Evolutionary conservation across 257 asterid genomes (phyloP).

Genomic region (Gentiana straminea): DNA sequence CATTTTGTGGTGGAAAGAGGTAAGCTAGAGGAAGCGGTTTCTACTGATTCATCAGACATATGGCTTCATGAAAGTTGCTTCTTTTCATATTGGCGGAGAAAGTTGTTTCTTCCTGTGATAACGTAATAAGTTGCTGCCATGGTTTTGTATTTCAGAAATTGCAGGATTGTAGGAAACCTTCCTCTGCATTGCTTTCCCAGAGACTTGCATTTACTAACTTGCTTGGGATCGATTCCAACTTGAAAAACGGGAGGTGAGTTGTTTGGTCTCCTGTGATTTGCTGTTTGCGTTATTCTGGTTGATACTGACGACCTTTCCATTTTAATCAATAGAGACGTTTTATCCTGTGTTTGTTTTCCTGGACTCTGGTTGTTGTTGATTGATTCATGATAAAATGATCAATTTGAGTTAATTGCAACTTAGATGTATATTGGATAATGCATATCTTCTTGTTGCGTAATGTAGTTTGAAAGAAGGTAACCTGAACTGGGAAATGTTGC

Average conservation of each 20-base stretch:
- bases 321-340: too few relatives aligned
- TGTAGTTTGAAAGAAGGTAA: conserved; percentile 92
- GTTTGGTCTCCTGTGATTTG: too few relatives aligned
- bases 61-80: neutral
- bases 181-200: conserved; percentile 57
- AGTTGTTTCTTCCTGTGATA: conserved; percentile 6
- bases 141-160: conserved; percentile 49
- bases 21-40: conserved; percentile 17
- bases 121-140: conserved; percentile 8
- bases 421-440: too few relatives aligned
- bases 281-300: too few relatives aligned
- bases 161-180: conserved; percentile 77
- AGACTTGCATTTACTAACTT: conserved; percentile 58
- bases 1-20: conserved; percentile 97
- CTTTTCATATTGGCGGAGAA: neutral
- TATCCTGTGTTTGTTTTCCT: too few relatives aligned
- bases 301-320: too few relatives aligned
- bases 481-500: conserved; percentile 87
- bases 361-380: too few relatives aligned
- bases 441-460: conserved; percentile 10
- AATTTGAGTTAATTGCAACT: too few relatives aligned
- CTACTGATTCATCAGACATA: neutral
- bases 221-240: conserved; percentile 63
- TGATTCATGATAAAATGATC: too few relatives aligned
- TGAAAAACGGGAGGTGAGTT: conserved; percentile 72